Evolutionary conservation across 2,329 filamentous ascomycete genomes (phyloP), one percentile per base, ranked within the genome.

Genomic region (Botrytis fragariae): DNA sequence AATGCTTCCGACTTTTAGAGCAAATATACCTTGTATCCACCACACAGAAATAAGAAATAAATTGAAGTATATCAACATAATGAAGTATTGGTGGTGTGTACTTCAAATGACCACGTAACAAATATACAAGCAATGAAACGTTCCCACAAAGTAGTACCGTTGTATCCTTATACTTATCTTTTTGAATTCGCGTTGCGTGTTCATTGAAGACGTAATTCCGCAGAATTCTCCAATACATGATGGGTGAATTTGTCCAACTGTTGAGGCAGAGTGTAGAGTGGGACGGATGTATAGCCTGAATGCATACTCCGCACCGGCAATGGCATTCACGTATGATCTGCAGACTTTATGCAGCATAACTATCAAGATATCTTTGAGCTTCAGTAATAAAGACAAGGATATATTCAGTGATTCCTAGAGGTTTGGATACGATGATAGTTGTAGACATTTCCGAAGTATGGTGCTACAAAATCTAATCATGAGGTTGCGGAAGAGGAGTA

Each of bases 1-100:
- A 32, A 69, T 69, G n/a, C 37, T 61, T 12, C 67, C 67, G 37
- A 79, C 69, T 32, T 16, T 48, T 22, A 76, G 73, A 65, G 80
- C 79, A 29, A 79, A 65, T 37, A n/a, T 5, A 4, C 29, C 44
- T 32, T 65, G 63, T 45, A 65, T 29, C 29, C 29, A 51, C 29
- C 44, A 65, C 22, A 14, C 22, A 25, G 25, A 25, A 51, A 65
- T 37, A 3, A 65, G 32, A 20, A 65, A 37, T 25, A 51, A 51
- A 37, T 35, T 65, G 22, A 65, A 37, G 35, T 65, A 35, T 18
- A 48, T 51, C 32, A 48, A 37, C 63, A 51, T 65, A 16, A 37
- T 37, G 22, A 37, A 51, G 32, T 65, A 37, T 48, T 16, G 32
- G 20, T 51, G 20, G 4, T 63, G 14, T 63, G 20, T 32, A 65